Percentiles rank a stretch among this genome's conserved stretches.
Conservation (phyloP, 2,329 filamentous ascomycete genomes). For the Coniochaeta sp. region DNA sequence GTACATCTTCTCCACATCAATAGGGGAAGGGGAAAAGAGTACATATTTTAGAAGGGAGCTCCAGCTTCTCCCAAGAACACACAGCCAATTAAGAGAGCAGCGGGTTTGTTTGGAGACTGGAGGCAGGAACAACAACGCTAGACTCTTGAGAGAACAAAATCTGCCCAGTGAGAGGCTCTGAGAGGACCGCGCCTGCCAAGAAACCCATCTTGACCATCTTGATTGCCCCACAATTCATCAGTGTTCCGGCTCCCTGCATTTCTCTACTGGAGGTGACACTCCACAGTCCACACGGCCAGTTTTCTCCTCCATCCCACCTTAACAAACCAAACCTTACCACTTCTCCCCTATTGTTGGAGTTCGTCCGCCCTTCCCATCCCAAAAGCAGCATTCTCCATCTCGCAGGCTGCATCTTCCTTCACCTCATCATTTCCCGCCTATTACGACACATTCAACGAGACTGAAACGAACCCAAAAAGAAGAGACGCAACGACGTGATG, state of each 20-base stretch:
- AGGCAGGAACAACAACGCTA: neutral
- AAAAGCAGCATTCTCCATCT: neutral
- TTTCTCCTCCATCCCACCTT: neutral
- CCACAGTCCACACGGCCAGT: too few relatives aligned
- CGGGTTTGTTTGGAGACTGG: neutral
- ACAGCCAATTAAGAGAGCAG: neutral
- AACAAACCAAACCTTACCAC: too few relatives aligned
- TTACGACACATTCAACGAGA: neutral
- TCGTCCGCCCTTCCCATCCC: constrained; percentile 2
- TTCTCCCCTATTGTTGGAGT: neutral
- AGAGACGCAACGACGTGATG: neutral
- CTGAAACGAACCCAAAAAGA: neutral
- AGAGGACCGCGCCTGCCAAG: neutral
- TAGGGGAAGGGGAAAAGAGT: neutral
- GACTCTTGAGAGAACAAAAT: neutral
- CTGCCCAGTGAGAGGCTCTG: constrained; percentile 1
- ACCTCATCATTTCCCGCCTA: neutral
- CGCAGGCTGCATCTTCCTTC: neutral
- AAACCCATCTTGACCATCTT: neutral
- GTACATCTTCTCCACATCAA: neutral
- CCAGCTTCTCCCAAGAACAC: neutral
- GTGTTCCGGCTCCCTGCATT: neutral
- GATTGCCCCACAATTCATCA: neutral
- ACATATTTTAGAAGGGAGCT: too few relatives aligned
- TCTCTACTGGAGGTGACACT: too few relatives aligned